phyloP scores from a whole-genome alignment of 257 asterid genomes.

The Solanum ossicruentum region DNA sequence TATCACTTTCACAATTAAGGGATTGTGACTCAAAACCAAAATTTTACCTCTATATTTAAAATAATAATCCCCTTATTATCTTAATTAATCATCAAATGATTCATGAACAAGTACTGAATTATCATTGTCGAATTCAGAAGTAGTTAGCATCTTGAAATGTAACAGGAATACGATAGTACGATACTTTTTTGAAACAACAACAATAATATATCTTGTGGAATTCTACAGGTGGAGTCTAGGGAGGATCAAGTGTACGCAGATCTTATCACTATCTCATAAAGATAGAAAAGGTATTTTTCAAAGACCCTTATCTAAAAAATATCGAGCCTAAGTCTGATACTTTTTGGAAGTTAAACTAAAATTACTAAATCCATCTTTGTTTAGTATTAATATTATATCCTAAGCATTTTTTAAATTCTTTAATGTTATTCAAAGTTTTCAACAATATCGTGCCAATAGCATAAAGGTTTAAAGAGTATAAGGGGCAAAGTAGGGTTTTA shows the following conservation, averaged over 20 bases:
- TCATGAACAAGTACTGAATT: neutral
- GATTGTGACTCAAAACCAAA: slow-evolving; percentile 3
- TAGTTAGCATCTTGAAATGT: neutral
- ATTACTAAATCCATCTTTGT: neutral
- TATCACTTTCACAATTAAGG: neutral
- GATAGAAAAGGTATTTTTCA: fast-evolving
- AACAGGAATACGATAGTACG: fast-evolving
- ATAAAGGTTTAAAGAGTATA: neutral
- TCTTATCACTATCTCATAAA: too few relatives aligned
- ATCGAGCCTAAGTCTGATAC: too few relatives aligned
- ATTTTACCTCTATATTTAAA: neutral
- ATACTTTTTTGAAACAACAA: neutral
- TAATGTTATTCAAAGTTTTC: neutral
- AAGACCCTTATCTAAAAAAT: too few relatives aligned
- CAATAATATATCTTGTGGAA: too few relatives aligned
- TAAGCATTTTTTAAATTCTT: neutral
- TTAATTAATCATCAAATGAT: neutral
- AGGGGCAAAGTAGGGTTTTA: neutral
- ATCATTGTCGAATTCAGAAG: neutral
- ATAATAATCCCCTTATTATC: neutral
- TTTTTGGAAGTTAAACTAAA: neutral
- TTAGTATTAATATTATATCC: neutral
- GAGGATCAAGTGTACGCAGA: too few relatives aligned
- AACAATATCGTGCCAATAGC: neutral
- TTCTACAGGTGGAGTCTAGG: too few relatives aligned